Evolutionary conservation across 257 asterid genomes (phyloP), one percentile per base, ranked within the genome.

Genomic region (Echites panduratus): DNA sequence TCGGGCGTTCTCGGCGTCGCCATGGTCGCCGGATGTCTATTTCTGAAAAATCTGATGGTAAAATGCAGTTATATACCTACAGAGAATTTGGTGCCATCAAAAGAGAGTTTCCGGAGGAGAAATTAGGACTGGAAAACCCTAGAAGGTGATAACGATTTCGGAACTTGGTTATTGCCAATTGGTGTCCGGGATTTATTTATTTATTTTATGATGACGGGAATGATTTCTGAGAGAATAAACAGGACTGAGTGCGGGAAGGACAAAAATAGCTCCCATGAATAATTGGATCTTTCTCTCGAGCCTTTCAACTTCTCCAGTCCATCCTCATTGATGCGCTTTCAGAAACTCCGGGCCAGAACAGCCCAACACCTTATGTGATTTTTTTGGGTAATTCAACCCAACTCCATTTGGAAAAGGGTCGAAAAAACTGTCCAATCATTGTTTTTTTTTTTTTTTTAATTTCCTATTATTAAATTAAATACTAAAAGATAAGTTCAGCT

Each of bases 1-100:
- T 67, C 61, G 57, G 79, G 52, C 64, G 49, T 77, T 49, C 80
- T 72, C 49, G 73, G 73, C 78, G 78, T 59, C 69, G 84, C 72
- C 86, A 75, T 79, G 62, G 16, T 24, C 73, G 38, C 79, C 66
- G 75, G 71, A 45, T 43, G 59, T 16, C 62, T 16, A 41, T 48
- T 7, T 13, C 69, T 45, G 40, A 49, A 20, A 49, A 8, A 22
- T 47, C 40, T 52, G 20, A 13, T 4, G 20, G 14, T 10, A 16
- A 4, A 17, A 5, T 62, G 68, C 22, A 50, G 57, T 7, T 57
- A 5, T 35, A 32, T 7, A 62, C 41, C 19, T 38, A 52, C 35
- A 35, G 12, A 52, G 1, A 58, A 63, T 43, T 72, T 74, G 54
- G n/a, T 9, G 1, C 8, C 16, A 35, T 5, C 13, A 35, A 24